Percentiles rank a stretch among this genome's conserved stretches.
Evolutionary conservation across 2,329 filamentous ascomycete genomes (phyloP).

Genomic region (Talaromyces sp.): DNA sequence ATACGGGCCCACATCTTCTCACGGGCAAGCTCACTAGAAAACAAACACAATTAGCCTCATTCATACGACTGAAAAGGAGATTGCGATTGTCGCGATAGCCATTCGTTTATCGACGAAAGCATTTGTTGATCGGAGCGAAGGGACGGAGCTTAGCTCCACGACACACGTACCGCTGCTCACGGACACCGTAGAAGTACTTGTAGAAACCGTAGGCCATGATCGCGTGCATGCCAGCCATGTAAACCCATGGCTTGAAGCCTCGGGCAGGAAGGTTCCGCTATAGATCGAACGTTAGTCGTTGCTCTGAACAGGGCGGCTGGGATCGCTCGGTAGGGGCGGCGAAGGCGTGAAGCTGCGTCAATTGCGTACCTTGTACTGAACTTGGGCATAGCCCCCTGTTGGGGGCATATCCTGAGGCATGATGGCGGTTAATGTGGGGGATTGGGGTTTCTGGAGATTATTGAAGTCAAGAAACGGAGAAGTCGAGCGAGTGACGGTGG

Average conservation of each 20-base stretch:
- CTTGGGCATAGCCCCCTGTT: constrained; percentile 86
- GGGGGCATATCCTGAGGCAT: constrained; percentile 99
- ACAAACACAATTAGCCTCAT: constrained; percentile 11
- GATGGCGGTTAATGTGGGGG: constrained; percentile 39
- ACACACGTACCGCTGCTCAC: constrained; percentile 81
- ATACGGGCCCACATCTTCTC: constrained; percentile 99
- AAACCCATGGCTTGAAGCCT: constrained; percentile 81
- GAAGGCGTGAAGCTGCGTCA: background rate
- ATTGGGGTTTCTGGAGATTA: constrained; percentile 21
- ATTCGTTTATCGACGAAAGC: too few species aligned
- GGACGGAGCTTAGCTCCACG: constrained; percentile 3
- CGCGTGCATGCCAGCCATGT: constrained; percentile 74
- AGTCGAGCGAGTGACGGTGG: constrained; percentile 28
- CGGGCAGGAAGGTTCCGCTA: constrained; percentile 90
- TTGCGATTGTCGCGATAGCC: too few species aligned
- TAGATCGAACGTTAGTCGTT: constrained; percentile 7
- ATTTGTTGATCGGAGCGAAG: constrained; percentile 5
- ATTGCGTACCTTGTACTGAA: constrained; percentile 87
- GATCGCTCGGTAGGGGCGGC: constrained; percentile 1
- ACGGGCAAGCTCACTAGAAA: constrained; percentile 80
- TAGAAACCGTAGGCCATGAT: constrained; percentile 93
- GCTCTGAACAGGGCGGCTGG: constrained; percentile 2
- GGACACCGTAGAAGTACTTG: constrained; percentile 76
- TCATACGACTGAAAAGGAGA: too few species aligned
- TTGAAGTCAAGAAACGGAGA: constrained; percentile 28